Evolutionary conservation across 805 yeast species (phyloP).

Genomic region (Cyberlindnera japonica): DNA sequence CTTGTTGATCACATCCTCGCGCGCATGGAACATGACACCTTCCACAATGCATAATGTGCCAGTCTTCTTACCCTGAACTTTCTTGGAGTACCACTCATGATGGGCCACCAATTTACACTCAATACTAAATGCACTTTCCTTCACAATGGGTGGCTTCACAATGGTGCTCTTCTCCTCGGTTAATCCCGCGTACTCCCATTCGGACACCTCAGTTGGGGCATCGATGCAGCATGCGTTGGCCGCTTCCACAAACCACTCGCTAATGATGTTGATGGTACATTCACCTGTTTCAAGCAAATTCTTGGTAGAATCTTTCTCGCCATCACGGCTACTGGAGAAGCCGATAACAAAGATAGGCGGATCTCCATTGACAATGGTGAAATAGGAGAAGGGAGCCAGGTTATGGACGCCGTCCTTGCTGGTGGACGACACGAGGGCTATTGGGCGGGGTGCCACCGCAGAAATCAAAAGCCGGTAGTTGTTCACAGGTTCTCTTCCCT

Average conservation of each 20-base stretch:
- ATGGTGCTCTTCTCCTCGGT: conserved; percentile 40
- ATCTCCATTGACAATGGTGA: conserved; percentile 43
- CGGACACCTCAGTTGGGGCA: conserved; percentile 49
- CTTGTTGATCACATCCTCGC: conserved; percentile 50
- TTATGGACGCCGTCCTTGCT: conserved; percentile 40
- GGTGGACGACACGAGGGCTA: conserved; percentile 53
- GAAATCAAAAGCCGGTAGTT: conserved; percentile 51
- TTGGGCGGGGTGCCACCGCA: conserved; percentile 57
- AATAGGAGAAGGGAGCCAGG: conserved; percentile 61
- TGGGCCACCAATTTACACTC: conserved; percentile 47
- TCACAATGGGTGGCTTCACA: conserved; percentile 55
- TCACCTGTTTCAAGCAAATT: conserved; percentile 51
- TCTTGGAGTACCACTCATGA: conserved; percentile 43
- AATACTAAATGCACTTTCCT: conserved; percentile 56
- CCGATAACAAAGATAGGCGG: conserved; percentile 59
- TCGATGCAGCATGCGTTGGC: conserved; percentile 48
- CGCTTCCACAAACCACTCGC: conserved; percentile 65
- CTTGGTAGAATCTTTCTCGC: conserved; percentile 44
- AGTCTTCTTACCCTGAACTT: conserved; percentile 28
- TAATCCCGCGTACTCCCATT: conserved; percentile 54
- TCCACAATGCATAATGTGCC: conserved; percentile 46
- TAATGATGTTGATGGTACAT: conserved; percentile 50
- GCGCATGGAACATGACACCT: conserved; percentile 53
- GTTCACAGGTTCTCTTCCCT: conserved; percentile 23
- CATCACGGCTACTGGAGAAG: conserved; percentile 35